phyloP scores from a whole-genome alignment of 208 protist genomes.

The Giardia muris region DNA sequence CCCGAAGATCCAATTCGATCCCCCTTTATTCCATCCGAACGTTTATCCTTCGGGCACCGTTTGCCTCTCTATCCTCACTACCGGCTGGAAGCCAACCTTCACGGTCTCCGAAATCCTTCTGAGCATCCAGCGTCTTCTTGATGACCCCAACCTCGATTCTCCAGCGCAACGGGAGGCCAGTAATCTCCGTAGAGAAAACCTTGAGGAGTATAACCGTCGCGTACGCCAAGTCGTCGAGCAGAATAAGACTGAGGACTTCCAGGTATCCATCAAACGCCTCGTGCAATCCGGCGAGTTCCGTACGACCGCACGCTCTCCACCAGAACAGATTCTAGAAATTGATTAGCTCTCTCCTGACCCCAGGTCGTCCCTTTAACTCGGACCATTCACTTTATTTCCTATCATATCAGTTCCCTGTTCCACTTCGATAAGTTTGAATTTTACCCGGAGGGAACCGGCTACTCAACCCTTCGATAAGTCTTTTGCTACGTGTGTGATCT shows the following conservation, averaged over 20 bases:
- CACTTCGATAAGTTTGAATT: no score
- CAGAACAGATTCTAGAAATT: background rate
- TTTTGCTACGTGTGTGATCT: no score
- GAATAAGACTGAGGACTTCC: background rate
- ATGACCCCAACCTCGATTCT: conserved; percentile 84
- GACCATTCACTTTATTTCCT: no score
- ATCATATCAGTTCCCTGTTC: no score
- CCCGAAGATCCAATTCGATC: conserved; percentile 82
- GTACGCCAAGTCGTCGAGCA: conserved; percentile 49
- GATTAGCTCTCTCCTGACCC: no score
- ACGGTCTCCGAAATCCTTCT: conserved; percentile 87
- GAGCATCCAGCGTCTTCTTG: conserved; percentile 88
- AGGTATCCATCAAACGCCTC: background rate
- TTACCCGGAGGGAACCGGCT: no score
- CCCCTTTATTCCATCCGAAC: conserved; percentile 93
- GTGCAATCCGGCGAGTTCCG: conserved; percentile 8
- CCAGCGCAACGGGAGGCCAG: conserved; percentile 87
- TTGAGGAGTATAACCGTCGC: conserved; percentile 58
- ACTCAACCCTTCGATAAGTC: no score
- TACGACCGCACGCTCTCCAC: background rate
- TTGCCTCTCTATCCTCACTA: conserved; percentile 89
- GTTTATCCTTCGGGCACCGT: conserved; percentile 90
- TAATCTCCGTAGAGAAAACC: conserved; percentile 59
- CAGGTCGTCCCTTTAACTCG: no score
- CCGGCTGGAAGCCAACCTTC: conserved; percentile 89